These are phyloP conservation scores for Berkeleyomyces rouxiae DNA, from an alignment of 2,329 filamentous ascomycete genomes.

Conservation along the genomic window DNA sequence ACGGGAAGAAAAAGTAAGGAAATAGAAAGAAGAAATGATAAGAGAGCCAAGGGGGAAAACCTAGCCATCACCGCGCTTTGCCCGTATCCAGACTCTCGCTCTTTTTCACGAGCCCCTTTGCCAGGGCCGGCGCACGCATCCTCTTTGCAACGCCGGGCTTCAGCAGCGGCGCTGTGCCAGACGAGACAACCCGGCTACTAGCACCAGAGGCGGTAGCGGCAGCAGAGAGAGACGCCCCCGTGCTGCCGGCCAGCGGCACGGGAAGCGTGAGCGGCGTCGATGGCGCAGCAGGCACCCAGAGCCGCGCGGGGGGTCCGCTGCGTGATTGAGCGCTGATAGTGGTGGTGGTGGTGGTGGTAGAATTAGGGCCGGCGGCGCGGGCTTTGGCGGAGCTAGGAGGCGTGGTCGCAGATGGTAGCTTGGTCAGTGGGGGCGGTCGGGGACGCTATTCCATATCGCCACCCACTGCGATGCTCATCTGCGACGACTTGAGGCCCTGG, in stretches of 20 bases:
- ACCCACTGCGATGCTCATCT: constrained; percentile 13
- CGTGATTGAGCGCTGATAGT: not conserved
- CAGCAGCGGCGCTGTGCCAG: too few species aligned
- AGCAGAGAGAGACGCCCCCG: not conserved
- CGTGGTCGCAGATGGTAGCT: not conserved
- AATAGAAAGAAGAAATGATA: not conserved
- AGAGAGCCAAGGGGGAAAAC: not conserved
- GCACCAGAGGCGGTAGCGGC: not conserved
- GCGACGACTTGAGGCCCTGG: constrained; percentile 6
- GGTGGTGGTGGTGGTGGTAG: constrained; percentile 20
- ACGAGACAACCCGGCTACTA: not conserved
- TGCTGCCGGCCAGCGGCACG: too few species aligned
- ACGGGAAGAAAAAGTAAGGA: not conserved
- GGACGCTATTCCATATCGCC: constrained; percentile 12
- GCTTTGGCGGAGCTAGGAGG: not conserved
- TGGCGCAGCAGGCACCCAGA: too few species aligned
- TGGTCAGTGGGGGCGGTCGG: constrained; percentile 3
- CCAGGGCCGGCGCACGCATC: not conserved
- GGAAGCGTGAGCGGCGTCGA: too few species aligned
- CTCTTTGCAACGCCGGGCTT: not conserved
- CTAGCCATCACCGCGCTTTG: not conserved
- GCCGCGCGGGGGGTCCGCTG: too few species aligned
- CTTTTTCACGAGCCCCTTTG: not conserved
- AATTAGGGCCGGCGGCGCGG: constrained; percentile 16
- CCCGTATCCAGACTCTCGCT: not conserved